Conservation (phyloP, 495 filamentous ascomycete species). For the Daldinia vernicosa region DNA sequence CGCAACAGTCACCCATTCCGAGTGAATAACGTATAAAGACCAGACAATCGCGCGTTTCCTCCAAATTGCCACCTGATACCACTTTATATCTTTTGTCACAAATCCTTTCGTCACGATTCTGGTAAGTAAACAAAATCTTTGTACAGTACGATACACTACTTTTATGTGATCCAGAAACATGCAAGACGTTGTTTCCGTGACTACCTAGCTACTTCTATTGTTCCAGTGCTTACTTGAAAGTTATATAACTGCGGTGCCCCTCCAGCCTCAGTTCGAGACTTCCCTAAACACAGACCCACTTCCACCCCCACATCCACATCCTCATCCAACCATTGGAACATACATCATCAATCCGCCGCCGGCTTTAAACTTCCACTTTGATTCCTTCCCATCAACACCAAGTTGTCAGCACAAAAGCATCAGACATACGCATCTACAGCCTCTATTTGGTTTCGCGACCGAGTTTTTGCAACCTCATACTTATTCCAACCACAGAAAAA, state of each 20-base stretch:
- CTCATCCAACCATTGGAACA: background rate
- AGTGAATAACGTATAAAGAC: background rate
- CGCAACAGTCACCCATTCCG: background rate
- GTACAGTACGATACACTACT: background rate
- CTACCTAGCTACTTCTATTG: background rate
- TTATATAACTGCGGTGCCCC: constrained; percentile 5
- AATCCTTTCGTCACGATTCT: background rate
- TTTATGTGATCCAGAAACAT: background rate
- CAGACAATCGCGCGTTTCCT: background rate
- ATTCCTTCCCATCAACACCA: background rate
- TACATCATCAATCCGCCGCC: background rate
- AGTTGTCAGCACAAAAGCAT: background rate
- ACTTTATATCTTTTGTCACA: background rate
- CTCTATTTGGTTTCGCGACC: constrained; percentile 9
- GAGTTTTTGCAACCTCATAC: constrained; percentile 6
- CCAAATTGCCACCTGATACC: background rate
- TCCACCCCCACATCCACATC: background rate
- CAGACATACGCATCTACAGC: background rate
- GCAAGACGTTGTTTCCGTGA: background rate
- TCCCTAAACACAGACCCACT: background rate
- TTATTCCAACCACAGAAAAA: constrained; percentile 8
- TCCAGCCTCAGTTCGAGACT: constrained; percentile 4
- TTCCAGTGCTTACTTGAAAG: background rate
- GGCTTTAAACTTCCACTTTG: constrained; percentile 5
- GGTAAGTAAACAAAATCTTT: background rate